These are phyloP conservation scores for Corchorus capsularis DNA, from an alignment of 345 rosid species.

Conservation along the genomic window DNA sequence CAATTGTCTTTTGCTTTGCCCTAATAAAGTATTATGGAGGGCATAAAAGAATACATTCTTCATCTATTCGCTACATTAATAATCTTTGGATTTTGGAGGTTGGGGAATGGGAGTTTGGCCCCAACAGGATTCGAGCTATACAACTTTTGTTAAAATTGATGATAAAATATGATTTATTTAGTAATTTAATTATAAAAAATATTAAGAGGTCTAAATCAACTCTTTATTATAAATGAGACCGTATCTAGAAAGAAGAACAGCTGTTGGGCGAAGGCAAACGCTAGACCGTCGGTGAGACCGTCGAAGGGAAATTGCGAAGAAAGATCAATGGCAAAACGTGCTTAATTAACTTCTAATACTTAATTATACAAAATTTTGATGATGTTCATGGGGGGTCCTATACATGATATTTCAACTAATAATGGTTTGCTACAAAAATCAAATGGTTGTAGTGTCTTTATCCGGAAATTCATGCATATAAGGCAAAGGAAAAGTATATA, in stretches of 20 bases:
- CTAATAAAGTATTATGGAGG: neutral
- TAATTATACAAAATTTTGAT: too few species aligned
- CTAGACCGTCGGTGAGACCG: constrained; percentile 3
- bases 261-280: neutral
- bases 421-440: too few species aligned
- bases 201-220: neutral
- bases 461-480: too few species aligned
- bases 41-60: constrained; percentile 8
- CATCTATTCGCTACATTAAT: neutral
- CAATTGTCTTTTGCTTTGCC: neutral
- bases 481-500: too few species aligned
- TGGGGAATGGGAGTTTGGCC: neutral
- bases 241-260: too few species aligned
- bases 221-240: too few species aligned
- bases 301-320: neutral
- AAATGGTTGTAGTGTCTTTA: too few species aligned
- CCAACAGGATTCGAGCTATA: neutral
- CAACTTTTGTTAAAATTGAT: neutral
- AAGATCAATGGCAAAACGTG: neutral
- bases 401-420: too few species aligned
- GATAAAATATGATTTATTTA: neutral
- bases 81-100: neutral
- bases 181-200: too few species aligned
- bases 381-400: too few species aligned
- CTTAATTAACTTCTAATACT: too few species aligned